phyloP scores from a whole-genome alignment of 2,329 filamentous ascomycete species.

The Aspergillus japonicus region DNA sequence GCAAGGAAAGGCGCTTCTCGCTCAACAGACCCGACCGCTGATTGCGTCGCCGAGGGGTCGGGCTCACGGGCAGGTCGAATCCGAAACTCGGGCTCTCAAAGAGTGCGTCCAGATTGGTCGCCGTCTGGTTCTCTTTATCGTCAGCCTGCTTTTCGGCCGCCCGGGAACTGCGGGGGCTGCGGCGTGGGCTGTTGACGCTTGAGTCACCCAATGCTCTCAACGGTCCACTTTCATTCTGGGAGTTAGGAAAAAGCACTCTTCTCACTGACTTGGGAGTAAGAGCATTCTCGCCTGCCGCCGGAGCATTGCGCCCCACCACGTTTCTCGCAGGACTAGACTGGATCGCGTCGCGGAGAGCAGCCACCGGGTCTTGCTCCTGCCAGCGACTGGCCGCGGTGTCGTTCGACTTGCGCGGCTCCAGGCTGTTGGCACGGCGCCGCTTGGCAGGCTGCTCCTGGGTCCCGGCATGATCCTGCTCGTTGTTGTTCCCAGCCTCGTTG shows the following conservation, averaged over 20 bases:
- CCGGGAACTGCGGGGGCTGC: constrained; percentile 40
- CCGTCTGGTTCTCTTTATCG: constrained; percentile 60
- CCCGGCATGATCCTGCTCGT: constrained; percentile 35
- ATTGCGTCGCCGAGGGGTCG: constrained; percentile 54
- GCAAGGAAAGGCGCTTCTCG: constrained; percentile 40
- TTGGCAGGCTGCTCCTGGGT: constrained; percentile 35
- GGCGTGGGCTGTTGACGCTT: constrained; percentile 50
- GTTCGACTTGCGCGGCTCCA: constrained; percentile 44
- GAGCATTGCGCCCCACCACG: constrained; percentile 43
- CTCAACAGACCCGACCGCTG: constrained; percentile 42
- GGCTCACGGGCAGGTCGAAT: constrained; percentile 57
- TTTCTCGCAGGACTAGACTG: constrained; percentile 61
- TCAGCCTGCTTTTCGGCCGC: constrained; percentile 41
- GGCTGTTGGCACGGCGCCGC: constrained; percentile 48
- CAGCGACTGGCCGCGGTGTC: constrained; percentile 34
- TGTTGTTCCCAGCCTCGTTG: constrained; percentile 10
- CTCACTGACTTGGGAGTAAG: constrained; percentile 57
- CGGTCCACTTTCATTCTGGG: constrained; percentile 34
- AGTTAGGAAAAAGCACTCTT: constrained; percentile 44
- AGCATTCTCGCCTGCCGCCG: constrained; percentile 47
- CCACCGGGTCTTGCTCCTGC: constrained; percentile 42
- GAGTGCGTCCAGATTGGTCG: constrained; percentile 57
- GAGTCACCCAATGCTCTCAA: constrained; percentile 39
- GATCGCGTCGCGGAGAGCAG: constrained; percentile 54
- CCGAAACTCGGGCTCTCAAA: constrained; percentile 60